Conservation (phyloP, 495 filamentous ascomycete genomes). For the Mycothermus thermophilus region DNA sequence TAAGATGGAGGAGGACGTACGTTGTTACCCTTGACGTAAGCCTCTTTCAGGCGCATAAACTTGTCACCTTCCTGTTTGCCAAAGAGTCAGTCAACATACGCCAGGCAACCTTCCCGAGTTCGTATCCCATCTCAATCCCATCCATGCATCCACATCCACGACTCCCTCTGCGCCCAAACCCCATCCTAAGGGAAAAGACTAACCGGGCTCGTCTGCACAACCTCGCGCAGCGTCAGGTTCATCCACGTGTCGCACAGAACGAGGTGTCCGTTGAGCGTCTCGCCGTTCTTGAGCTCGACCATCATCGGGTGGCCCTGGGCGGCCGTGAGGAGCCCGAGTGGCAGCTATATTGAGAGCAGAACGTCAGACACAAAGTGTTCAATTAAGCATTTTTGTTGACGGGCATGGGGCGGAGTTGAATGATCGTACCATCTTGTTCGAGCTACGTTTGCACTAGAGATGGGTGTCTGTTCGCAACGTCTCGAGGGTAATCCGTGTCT, state of each 20-base stretch:
- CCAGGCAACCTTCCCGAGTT: too few relatives aligned
- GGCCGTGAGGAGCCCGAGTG: conserved; percentile 82
- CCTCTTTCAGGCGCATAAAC: conserved; percentile 81
- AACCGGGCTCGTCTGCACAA: conserved; percentile 87
- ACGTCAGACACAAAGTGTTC: not conserved
- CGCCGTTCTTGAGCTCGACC: conserved; percentile 97
- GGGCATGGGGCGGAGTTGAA: too few relatives aligned
- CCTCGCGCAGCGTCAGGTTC: conserved; percentile 93
- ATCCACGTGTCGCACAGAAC: conserved; percentile 98
- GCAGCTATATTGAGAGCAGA: conserved; percentile 43
- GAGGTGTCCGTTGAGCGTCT: conserved; percentile 90
- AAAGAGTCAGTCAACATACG: too few relatives aligned
- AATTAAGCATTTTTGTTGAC: not conserved
- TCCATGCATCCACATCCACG: too few relatives aligned
- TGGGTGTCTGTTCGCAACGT: too few relatives aligned
- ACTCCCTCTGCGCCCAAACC: too few relatives aligned
- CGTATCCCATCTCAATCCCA: too few relatives aligned
- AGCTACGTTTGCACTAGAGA: too few relatives aligned
- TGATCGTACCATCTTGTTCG: too few relatives aligned
- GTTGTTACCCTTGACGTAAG: conserved; percentile 94
- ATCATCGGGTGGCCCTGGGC: conserved; percentile 98
- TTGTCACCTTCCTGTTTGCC: conserved; percentile 80
- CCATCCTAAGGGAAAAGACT: conserved; percentile 2
- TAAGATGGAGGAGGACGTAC: too few relatives aligned
- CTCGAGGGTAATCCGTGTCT: too few relatives aligned